Evolutionary conservation across 208 protist genomes (phyloP), one percentile per base, ranked within the genome.

Genomic region (Wallacemonas sp.): DNA sequence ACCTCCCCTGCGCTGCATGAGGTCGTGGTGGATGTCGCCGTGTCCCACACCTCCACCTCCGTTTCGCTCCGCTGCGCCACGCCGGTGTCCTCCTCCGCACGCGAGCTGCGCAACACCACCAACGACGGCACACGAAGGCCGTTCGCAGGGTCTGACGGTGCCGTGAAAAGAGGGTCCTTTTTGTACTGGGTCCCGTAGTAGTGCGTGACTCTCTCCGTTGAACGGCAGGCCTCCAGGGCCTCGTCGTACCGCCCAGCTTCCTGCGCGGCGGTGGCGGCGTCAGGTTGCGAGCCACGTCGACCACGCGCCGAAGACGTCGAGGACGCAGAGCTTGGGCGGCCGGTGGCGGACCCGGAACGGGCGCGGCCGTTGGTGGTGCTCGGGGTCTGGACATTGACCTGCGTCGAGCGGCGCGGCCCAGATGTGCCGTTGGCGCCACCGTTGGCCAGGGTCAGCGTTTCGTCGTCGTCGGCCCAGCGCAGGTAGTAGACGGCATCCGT

Each of bases 101-200:
- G 60, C 1, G 63, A 1, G 0, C 47, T 43, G 49, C 65, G 68
- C 46, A 78, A 41, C 26, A 73, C 39, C 1, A 78, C 57, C 24
- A 73, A 38, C 8, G 67, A 61, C 24, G 73, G 73, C 44, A 78
- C 61, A 2, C 30, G 55, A 46, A 77, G 16, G 30, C 36, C 47
- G n/a, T 43, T 17, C 33, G 8, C 11, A 3, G 43, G 62, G 34
- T 27, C n/a, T 24, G 27, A 48, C 30, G 43, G 44, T 14, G 62
- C 2, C 2, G 19, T 0, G 30, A 58, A 17, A 16, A 26, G 21
- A 8, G 44, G 62, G 47, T 67, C 62, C 8, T 19, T 11, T 16
- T 30, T 21, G 62, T 58, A 67, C 33, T 58, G 47, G 8, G 33
- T 46, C 33, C 62, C 62, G 34, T 67, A 67, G 47, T 67, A 67